Evolutionary conservation across 805 yeast species (phyloP).

Genomic region (Lachancea fermentati): DNA sequence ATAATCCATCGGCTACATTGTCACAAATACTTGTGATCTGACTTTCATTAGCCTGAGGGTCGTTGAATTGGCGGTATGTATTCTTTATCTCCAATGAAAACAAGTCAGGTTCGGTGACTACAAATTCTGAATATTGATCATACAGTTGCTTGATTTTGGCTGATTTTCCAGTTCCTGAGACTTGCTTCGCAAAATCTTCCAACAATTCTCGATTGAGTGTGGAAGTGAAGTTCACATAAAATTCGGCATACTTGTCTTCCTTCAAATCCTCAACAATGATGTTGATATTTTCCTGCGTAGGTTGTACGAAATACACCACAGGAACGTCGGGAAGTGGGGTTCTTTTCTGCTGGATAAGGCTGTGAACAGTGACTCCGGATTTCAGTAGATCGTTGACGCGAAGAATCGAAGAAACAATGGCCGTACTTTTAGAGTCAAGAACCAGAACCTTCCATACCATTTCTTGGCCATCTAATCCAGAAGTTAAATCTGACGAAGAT

Average conservation of each 20-base stretch:
- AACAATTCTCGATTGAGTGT: conserved; percentile 69
- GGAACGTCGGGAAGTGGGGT: conserved; percentile 93
- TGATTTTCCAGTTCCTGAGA: conserved; percentile 66
- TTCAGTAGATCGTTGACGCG: conserved; percentile 85
- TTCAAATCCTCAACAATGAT: conserved; percentile 67
- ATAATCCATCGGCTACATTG: conserved; percentile 70
- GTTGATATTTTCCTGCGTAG: conserved; percentile 70
- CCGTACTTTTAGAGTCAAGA: conserved; percentile 74
- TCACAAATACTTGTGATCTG: conserved; percentile 65
- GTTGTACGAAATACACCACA: conserved; percentile 85
- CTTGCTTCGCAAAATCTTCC: conserved; percentile 83
- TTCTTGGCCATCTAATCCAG: conserved; percentile 55
- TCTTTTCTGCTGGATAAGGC: conserved; percentile 63
- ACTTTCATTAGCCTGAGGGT: conserved; percentile 68
- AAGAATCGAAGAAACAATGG: conserved; percentile 83
- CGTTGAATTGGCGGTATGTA: conserved; percentile 64
- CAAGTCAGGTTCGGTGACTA: conserved; percentile 88
- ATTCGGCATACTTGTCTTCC: conserved; percentile 68
- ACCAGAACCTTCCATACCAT: conserved; percentile 88
- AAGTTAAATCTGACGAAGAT: conserved; percentile 44
- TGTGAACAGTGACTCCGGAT: conserved; percentile 89
- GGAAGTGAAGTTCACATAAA: conserved; percentile 82
- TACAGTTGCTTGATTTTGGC: conserved; percentile 76
- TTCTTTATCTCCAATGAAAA: conserved; percentile 69
- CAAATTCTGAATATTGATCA: conserved; percentile 89